Conservation (phyloP, 768 basidiomycete genomes). For the Pleurotus djamor region DNA sequence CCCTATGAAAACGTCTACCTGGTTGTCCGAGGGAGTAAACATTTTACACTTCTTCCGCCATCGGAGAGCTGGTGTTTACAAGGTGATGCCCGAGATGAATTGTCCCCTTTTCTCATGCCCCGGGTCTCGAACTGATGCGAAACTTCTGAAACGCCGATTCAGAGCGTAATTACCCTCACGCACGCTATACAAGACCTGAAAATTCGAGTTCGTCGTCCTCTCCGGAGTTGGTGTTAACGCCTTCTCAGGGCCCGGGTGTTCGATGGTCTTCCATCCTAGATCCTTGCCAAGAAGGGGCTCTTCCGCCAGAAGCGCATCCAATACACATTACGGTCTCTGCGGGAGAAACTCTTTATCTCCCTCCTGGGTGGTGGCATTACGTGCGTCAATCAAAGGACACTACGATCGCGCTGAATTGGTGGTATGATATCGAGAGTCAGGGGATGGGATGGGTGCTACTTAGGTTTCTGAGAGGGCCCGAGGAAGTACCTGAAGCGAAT, state of each 20-base stretch:
- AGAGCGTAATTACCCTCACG: slow-evolving; percentile 69
- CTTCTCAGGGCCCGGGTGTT: slow-evolving; percentile 38
- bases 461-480: slow-evolving; percentile 52
- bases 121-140: too few species aligned
- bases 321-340: slow-evolving; percentile 62
- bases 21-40: slow-evolving; percentile 80
- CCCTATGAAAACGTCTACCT: slow-evolving; percentile 95
- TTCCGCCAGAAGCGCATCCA: slow-evolving; percentile 58
- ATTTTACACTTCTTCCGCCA: slow-evolving; percentile 85
- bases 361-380: slow-evolving; percentile 94
- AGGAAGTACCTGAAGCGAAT: slow-evolving; percentile 36
- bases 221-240: slow-evolving; percentile 21
- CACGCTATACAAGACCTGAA: slow-evolving; percentile 43
- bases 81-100: slow-evolving; percentile 41
- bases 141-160: slow-evolving; percentile 4
- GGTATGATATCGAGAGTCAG: slow-evolving; percentile 80
- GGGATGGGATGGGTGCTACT: slow-evolving; percentile 72
- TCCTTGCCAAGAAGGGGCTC: slow-evolving; percentile 43
- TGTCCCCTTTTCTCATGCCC: neutral
- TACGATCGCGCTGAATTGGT: slow-evolving; percentile 82
- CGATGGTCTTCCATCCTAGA: slow-evolving; percentile 83
- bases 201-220: slow-evolving; percentile 36
- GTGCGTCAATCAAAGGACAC: slow-evolving; percentile 67
- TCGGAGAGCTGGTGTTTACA: slow-evolving; percentile 83
- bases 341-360: slow-evolving; percentile 86